phyloP scores from a whole-genome alignment of 441 rosid genomes.

The Brassica hybrid region DNA sequence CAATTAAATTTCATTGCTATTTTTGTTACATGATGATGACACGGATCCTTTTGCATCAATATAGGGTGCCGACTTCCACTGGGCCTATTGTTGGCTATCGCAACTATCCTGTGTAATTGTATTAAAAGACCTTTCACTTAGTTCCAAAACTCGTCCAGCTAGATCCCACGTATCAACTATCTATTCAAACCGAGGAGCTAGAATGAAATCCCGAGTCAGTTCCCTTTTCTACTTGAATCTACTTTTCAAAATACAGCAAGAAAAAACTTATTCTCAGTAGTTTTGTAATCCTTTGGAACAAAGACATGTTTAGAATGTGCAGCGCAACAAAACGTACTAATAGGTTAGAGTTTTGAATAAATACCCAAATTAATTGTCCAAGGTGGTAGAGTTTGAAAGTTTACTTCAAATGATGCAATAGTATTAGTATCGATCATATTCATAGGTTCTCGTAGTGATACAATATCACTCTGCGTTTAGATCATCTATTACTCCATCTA shows the following conservation, averaged over 20 bases:
- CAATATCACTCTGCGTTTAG: neutral
- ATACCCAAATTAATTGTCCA: neutral
- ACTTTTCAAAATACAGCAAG: neutral
- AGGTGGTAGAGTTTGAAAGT: neutral
- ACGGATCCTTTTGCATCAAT: slow-evolving; percentile 7
- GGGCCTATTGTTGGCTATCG: neutral
- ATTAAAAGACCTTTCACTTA: neutral
- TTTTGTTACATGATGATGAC: slow-evolving; percentile 11
- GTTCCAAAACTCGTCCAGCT: slow-evolving; percentile 8
- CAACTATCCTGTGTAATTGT: neutral
- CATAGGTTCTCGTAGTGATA: neutral
- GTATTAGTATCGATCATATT: neutral
- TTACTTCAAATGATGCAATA: neutral
- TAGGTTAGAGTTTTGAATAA: too few species aligned
- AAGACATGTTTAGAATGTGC: too few species aligned
- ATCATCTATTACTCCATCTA: neutral
- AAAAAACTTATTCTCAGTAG: neutral
- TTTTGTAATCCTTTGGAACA: neutral
- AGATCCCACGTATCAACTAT: neutral
- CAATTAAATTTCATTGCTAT: neutral
- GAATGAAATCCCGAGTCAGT: neutral
- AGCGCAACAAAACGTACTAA: neutral
- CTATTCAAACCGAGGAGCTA: neutral
- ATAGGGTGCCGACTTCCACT: slow-evolving; percentile 8
- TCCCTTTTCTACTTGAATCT: neutral